Evolutionary conservation across 2,329 filamentous ascomycete species (phyloP), one percentile per base, ranked within the genome.

Genomic region (Neocatenulostroma microsporum): DNA sequence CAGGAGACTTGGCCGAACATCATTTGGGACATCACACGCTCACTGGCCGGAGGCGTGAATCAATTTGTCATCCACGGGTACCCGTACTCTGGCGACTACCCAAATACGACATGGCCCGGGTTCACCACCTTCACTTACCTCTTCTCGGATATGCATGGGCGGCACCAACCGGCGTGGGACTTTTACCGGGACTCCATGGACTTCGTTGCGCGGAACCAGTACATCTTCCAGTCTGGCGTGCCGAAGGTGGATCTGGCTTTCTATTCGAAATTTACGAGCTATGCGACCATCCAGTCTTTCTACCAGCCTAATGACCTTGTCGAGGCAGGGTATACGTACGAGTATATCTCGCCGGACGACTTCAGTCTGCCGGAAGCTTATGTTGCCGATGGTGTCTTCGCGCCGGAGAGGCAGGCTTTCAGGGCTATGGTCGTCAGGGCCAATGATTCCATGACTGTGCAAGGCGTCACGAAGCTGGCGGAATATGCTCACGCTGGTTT

Each of bases 71-170:
- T 70, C 6, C 69, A 73, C 39, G 68, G 67, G 0, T 54, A 54
- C 28, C 47, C 64, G 0, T 67, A 64, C 32, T 57, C 58, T 0
- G 62, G 61, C 2, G 44, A 60, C 5, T 71, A 70, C 36, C 48
- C 49, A 0, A 61, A 64, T 31, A 70, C 68, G 1, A 70, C 69
- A 0, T 72, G 69, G 68, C 69, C 69, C 0, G 64, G 64, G 0
- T 68, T 60, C 33, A 63, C 62, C 0, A 56, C 67, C 0, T 71
- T 72, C 38, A 39, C 35, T 5, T 71, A 66, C 40, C 25, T 53
- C 0, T 68, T 63, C 36, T 58, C 60, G 0, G 63, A 66, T n/a
- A 57, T 62, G 50, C 60, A 62, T 39, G 53, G 53, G 4, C 51
- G 47, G 0, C 54, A 60, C 5, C 62, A 68, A 30, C 68, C 68